phyloP scores from a whole-genome alignment of 768 basidiomycete genomes.

The Ramaria rubella region DNA sequence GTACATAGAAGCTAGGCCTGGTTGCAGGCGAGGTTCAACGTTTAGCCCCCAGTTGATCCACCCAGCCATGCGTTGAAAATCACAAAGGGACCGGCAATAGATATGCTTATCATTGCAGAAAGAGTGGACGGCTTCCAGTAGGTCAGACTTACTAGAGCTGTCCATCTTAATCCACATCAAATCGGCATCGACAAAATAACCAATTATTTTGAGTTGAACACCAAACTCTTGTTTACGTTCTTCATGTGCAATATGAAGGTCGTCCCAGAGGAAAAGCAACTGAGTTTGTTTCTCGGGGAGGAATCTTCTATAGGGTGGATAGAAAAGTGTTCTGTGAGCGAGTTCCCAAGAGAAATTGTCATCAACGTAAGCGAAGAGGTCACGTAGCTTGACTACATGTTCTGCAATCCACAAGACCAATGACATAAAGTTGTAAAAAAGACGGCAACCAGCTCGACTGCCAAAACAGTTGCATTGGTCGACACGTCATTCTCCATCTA shows the following conservation, averaged over 20 bases:
- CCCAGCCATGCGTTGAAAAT: slow-evolving; percentile 11
- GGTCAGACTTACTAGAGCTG: neutral
- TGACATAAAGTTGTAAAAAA: slow-evolving; percentile 13
- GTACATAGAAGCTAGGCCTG: slow-evolving; percentile 7
- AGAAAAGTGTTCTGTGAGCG: too few relatives aligned
- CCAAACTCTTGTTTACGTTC: slow-evolving; percentile 10
- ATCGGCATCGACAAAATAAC: slow-evolving; percentile 4
- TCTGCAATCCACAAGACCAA: slow-evolving; percentile 16
- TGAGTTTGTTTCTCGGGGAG: slow-evolving; percentile 7
- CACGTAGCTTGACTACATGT: slow-evolving; percentile 3
- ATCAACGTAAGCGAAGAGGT: slow-evolving; percentile 16
- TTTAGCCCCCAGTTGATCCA: slow-evolving; percentile 10
- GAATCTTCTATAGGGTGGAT: slow-evolving; percentile 6
- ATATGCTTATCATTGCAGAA: neutral
- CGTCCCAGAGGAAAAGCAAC: slow-evolving; percentile 13
- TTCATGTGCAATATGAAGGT: slow-evolving; percentile 11
- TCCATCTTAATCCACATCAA: slow-evolving; percentile 7
- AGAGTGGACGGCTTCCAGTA: neutral
- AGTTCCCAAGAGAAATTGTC: too few relatives aligned
- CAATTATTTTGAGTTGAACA: slow-evolving; percentile 5
- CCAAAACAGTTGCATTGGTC: slow-evolving; percentile 18
- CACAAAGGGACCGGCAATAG: neutral
- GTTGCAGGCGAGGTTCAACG: slow-evolving; percentile 5
- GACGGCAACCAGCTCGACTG: slow-evolving; percentile 7
- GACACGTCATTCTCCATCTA: slow-evolving; percentile 8